A percentile compares a stretch with the other conserved stretches of the same genome.
These are phyloP conservation scores for Fusarium sp. DNA, from an alignment of 2,329 filamentous ascomycete genomes.

Conservation along the genomic window DNA sequence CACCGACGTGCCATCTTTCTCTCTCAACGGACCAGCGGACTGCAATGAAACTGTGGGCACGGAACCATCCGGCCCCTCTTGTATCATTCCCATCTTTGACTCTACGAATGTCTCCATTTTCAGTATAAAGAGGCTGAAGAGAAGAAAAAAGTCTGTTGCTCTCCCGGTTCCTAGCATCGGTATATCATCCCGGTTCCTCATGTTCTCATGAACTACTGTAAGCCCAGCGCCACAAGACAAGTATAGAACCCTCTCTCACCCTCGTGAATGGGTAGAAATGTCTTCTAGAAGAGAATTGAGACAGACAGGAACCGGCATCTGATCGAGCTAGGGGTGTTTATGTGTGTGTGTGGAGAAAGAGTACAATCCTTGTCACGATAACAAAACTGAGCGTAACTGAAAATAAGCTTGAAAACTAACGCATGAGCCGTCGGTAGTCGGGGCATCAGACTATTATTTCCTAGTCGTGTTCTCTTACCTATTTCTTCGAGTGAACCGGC, in stretches of 20 bases:
- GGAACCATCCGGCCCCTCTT: slow-evolving; percentile 21
- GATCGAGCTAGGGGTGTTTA: slow-evolving; percentile 1
- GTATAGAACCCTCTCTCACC: slow-evolving; percentile 1
- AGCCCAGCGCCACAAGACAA: slow-evolving; percentile 17
- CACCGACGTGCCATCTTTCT: neutral
- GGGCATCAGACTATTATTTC: neutral
- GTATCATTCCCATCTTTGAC: neutral
- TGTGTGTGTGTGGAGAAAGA: slow-evolving; percentile 18
- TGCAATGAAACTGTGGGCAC: slow-evolving; percentile 15
- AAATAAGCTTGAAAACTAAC: slow-evolving; percentile 27
- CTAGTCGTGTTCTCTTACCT: slow-evolving; percentile 12
- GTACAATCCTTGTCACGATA: slow-evolving; percentile 21
- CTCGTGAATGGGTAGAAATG: slow-evolving; percentile 13
- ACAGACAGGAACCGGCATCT: slow-evolving; percentile 6
- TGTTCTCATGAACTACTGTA: slow-evolving; percentile 7
- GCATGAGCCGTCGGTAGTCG: slow-evolving; percentile 5
- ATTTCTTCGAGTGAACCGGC: slow-evolving; percentile 28
- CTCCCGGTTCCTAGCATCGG: slow-evolving; percentile 3
- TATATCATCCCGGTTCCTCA: neutral
- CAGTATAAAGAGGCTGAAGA: neutral
- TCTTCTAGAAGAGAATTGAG: slow-evolving; percentile 26
- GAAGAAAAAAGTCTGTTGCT: neutral
- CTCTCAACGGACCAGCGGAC: neutral
- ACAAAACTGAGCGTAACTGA: neutral
- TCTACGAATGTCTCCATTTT: neutral